phyloP scores from a whole-genome alignment of 2,329 filamentous ascomycete species.

The Aspergillus pseudoterreus region DNA sequence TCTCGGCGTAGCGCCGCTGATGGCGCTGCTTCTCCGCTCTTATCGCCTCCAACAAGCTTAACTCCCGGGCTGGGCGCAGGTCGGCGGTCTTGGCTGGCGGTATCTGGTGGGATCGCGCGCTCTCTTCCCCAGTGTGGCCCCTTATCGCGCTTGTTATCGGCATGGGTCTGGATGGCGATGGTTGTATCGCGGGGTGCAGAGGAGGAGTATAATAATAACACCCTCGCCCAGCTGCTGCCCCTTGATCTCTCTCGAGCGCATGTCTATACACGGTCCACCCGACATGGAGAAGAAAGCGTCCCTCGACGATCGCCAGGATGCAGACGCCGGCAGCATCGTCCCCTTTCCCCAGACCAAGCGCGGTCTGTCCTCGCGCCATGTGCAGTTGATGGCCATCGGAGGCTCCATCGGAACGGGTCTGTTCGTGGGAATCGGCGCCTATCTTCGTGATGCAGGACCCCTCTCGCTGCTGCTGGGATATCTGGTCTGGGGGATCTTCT shows the following conservation, averaged over 20 bases:
- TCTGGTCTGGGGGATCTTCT: constrained; percentile 30
- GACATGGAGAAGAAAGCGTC: constrained; percentile 22
- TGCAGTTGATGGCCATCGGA: constrained; percentile 41
- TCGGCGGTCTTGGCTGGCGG: not conserved
- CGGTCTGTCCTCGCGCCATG: constrained; percentile 36
- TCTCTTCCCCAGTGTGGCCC: not conserved
- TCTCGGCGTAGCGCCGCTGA: not conserved
- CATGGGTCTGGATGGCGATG: not conserved
- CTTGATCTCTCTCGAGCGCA: too few relatives aligned
- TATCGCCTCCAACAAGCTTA: constrained; percentile 3
- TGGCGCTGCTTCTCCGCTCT: not conserved
- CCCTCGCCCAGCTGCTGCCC: not conserved
- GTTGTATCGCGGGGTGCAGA: too few relatives aligned
- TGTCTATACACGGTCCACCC: not conserved
- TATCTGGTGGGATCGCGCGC: not conserved
- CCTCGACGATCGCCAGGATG: constrained; percentile 13
- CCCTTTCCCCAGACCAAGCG: constrained; percentile 24
- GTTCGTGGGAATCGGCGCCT: constrained; percentile 34
- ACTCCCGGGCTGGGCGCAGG: not conserved
- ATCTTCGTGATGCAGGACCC: constrained; percentile 31
- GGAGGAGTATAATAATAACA: not conserved
- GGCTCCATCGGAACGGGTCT: constrained; percentile 36
- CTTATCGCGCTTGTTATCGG: not conserved
- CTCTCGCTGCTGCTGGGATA: constrained; percentile 34
- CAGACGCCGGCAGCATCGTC: constrained; percentile 11